Evolutionary conservation across 805 yeast genomes (phyloP).

Genomic region (Zygosaccharomyces pseudorouxii): DNA sequence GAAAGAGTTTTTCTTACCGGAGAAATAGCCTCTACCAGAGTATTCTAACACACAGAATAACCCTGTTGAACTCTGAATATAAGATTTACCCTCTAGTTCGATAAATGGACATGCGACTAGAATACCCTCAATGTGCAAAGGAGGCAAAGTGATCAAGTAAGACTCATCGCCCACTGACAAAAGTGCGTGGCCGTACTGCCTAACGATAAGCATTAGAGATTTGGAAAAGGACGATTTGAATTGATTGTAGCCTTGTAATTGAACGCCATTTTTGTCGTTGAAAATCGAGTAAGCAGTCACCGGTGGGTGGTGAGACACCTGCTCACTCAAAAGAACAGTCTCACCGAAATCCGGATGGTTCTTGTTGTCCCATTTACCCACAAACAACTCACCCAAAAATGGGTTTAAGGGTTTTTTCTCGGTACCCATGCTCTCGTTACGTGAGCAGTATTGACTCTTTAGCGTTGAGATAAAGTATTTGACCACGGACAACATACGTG

Average conservation of each 20-base stretch:
- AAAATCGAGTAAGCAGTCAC: constrained; percentile 85
- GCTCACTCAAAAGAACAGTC: constrained; percentile 78
- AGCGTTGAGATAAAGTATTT: constrained; percentile 89
- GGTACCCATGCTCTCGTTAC: constrained; percentile 87
- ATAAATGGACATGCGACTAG: constrained; percentile 89
- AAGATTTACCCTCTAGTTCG: constrained; percentile 86
- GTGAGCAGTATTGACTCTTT: constrained; percentile 87
- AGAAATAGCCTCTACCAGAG: constrained; percentile 90
- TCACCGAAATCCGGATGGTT: constrained; percentile 59
- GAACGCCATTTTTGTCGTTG: constrained; percentile 64
- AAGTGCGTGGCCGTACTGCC: constrained; percentile 89
- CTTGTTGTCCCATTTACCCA: constrained; percentile 76
- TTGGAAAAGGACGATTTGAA: constrained; percentile 79
- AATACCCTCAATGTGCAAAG: constrained; percentile 91
- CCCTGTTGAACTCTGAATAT: constrained; percentile 78
- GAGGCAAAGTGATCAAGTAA: constrained; percentile 84
- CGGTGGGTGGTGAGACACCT: constrained; percentile 97
- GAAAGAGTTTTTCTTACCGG: constrained; percentile 90
- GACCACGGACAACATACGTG: constrained; percentile 71
- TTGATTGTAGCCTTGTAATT: constrained; percentile 84
- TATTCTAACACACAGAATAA: constrained; percentile 68
- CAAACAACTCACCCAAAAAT: constrained; percentile 88
- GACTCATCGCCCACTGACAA: constrained; percentile 61
- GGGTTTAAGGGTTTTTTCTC: constrained; percentile 98
- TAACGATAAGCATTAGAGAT: constrained; percentile 71